Evolutionary conservation across 495 filamentous ascomycete genomes (phyloP).

Genomic region (Penicillium arizonense): DNA sequence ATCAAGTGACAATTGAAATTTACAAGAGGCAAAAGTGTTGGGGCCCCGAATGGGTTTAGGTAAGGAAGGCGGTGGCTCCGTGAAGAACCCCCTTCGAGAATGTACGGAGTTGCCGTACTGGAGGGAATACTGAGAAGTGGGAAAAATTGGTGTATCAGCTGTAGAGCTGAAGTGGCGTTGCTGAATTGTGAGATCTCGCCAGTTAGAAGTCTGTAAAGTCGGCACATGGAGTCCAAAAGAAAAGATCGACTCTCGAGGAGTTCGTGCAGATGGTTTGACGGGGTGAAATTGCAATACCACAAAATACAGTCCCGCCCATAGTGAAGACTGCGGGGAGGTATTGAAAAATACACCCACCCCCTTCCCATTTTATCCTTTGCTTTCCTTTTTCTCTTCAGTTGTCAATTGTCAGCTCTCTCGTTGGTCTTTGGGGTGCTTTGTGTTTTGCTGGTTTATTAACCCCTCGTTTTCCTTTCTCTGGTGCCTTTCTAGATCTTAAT

Average conservation of each 20-base stretch:
- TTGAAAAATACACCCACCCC: conserved; percentile 1
- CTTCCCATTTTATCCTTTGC: not conserved
- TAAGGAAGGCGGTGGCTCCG: not conserved
- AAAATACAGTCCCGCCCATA: not conserved
- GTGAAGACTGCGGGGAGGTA: not conserved
- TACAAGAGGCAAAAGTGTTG: conserved; percentile 6
- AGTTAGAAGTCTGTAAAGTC: not conserved
- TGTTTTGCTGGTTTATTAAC: not conserved
- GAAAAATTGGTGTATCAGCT: not conserved
- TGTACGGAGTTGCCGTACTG: not conserved
- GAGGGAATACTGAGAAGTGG: not conserved
- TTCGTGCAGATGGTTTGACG: conserved; percentile 2
- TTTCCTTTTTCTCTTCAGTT: not conserved
- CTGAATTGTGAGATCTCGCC: not conserved
- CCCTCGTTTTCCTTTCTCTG: not conserved
- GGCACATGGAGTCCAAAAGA: not conserved
- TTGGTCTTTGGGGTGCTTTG: conserved; percentile 10
- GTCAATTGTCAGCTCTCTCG: conserved; percentile 8
- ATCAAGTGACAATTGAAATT: not conserved
- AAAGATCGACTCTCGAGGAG: conserved; percentile 2
- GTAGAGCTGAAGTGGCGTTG: not conserved
- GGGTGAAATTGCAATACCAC: conserved; percentile 3
- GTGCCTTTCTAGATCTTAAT: not conserved
- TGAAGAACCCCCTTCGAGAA: conserved; percentile 10
- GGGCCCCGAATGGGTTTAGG: conserved; percentile 7